A percentile compares a stretch with the other conserved stretches of the same genome.
Evolutionary conservation across 2,329 filamentous ascomycete genomes (phyloP).

Genomic region (Zymoseptoria ardabiliae): DNA sequence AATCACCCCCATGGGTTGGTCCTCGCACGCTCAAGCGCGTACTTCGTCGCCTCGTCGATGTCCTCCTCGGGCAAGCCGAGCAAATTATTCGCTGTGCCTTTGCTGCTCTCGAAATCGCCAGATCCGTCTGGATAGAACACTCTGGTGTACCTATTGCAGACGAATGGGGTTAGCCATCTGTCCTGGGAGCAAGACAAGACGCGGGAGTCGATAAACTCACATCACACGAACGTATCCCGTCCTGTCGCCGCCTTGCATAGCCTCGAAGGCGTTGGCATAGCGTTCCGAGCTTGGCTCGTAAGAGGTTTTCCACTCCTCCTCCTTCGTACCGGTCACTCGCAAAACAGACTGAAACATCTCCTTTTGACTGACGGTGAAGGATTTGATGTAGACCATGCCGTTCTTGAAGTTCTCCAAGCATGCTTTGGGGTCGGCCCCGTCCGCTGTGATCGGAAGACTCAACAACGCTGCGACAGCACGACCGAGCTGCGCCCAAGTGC

Average conservation of each 20-base stretch:
- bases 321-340: constrained; percentile 50
- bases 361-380: constrained; percentile 53
- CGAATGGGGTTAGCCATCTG: constrained; percentile 33
- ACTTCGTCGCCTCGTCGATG: constrained; percentile 49
- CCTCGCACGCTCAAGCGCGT: constrained; percentile 8
- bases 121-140: constrained; percentile 40
- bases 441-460: constrained; percentile 21
- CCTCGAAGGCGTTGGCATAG: constrained; percentile 41
- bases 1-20: background rate
- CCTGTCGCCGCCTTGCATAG: constrained; percentile 38
- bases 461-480: constrained; percentile 44
- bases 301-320: constrained; percentile 54
- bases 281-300: constrained; percentile 43
- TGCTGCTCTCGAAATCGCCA: constrained; percentile 32
- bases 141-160: constrained; percentile 41
- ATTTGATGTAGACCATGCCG: constrained; percentile 45
- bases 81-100: constrained; percentile 42
- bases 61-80: constrained; percentile 54
- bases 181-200: background rate
- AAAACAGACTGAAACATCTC: constrained; percentile 59
- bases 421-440: constrained; percentile 1
- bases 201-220: background rate
- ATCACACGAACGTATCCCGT: constrained; percentile 11
- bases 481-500: constrained; percentile 52
- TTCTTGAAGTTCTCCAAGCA: constrained; percentile 37